Percentiles rank a stretch among this genome's conserved stretches.
Conservation (phyloP, 2,329 filamentous ascomycete species). For the Sporothrix euskadiensis region DNA sequence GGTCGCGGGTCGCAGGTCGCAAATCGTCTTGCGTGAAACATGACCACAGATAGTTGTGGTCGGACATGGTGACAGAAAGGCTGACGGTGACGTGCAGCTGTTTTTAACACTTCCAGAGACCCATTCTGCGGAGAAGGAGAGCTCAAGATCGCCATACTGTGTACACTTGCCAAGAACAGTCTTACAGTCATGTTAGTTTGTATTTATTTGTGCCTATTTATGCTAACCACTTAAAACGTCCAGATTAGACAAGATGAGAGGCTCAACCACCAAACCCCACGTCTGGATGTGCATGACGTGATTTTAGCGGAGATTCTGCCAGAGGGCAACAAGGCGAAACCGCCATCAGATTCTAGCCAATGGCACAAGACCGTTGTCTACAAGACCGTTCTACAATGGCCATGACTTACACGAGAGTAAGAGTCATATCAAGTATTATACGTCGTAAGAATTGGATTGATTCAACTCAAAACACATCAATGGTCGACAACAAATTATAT, state of each 20-base stretch:
- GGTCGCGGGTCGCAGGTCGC: slow-evolving; percentile 3
- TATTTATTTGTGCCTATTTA: slow-evolving; percentile 40
- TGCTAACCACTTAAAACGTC: slow-evolving; percentile 48
- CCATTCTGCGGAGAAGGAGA: not conserved
- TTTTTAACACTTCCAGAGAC: not conserved
- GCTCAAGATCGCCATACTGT: not conserved
- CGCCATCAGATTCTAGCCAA: not conserved
- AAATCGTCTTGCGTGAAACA: too few species aligned
- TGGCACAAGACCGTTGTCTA: not conserved
- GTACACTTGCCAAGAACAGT: slow-evolving; percentile 34
- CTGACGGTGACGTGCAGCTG: slow-evolving; percentile 5
- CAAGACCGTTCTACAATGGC: not conserved
- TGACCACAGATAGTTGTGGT: not conserved
- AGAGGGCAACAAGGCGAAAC: not conserved
- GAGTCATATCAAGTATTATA: not conserved
- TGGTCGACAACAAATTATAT: not conserved
- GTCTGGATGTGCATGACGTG: slow-evolving; percentile 1
- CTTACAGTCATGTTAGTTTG: slow-evolving; percentile 40
- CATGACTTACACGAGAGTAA: not conserved
- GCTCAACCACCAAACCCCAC: not conserved
- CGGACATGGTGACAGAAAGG: slow-evolving; percentile 11
- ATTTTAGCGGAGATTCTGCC: slow-evolving; percentile 22
- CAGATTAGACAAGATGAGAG: slow-evolving; percentile 27
- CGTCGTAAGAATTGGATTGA: not conserved
- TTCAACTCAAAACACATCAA: not conserved